phyloP scores from a whole-genome alignment of 169 alveolate genomes.

The Cryptosporidium andersoni region DNA sequence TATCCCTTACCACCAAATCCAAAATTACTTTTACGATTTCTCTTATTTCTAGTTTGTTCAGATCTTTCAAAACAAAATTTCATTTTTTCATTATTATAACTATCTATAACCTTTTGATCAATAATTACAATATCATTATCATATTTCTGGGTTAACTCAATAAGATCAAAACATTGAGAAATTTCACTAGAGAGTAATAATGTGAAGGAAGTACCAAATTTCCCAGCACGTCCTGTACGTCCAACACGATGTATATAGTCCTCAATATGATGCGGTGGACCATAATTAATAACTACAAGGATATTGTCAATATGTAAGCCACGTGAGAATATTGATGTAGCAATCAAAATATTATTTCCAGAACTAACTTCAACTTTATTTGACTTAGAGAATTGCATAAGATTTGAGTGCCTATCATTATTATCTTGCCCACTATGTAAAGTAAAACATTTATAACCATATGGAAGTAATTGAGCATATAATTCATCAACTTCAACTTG shows the following conservation, averaged over 20 bases:
- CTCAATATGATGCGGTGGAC: conserved; percentile 98
- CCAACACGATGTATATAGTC: conserved; percentile 99
- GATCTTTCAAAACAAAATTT: neutral
- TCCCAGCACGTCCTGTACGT: conserved; percentile 99
- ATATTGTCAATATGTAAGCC: conserved; percentile 97
- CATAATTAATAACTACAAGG: conserved; percentile 94
- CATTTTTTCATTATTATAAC: neutral
- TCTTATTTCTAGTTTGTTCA: neutral
- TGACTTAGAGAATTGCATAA: conserved; percentile 38
- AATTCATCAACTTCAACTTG: conserved; percentile 96
- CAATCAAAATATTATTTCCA: conserved; percentile 88
- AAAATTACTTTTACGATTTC: conserved; percentile 40
- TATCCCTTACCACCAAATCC: conserved; percentile 70
- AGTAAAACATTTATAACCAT: conserved; percentile 89
- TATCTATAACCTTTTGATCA: neutral
- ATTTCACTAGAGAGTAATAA: conserved; percentile 90
- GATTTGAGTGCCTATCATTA: conserved; percentile 91
- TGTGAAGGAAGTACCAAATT: conserved; percentile 96
- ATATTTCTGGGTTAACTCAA: conserved; percentile 29
- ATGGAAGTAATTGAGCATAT: conserved; percentile 77
- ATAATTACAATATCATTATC: neutral
- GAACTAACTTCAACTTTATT: conserved; percentile 32
- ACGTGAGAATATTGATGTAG: conserved; percentile 98
- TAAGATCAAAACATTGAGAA: conserved; percentile 56
- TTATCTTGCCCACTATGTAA: conserved; percentile 98